Evolutionary conservation across 345 rosid species (phyloP), one percentile per base, ranked within the genome.

Genomic region (Cardiospermum halicacabum): DNA sequence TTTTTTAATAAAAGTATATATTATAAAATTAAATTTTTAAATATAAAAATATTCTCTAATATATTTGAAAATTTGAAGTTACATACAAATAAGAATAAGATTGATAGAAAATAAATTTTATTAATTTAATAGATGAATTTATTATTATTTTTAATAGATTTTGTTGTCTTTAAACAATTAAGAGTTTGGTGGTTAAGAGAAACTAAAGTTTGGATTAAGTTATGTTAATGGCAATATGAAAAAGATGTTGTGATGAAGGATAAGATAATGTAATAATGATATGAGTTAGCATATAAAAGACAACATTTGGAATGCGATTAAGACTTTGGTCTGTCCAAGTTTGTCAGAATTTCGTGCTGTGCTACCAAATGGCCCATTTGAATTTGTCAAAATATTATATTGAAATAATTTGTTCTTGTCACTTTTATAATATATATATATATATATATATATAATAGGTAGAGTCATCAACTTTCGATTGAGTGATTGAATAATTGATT

Each of bases 171-270:
- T 32, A 58, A 7, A 32, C 8, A 13, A 4, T 28, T 26, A 16
- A 2, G 60, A 28, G 11, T 26, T 18, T 6, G 70, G 42, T 43
- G 22, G 57, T 61, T 18, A 58, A 69, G 40, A 43, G 16, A 64
- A 40, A 58, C 50, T 22, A 18, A 7, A 50, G 9, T 6, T 58
- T 18, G 54, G 67, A 67, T 60, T 42, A 66, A 24, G 62, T 66
- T 65, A 68, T 75, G 69, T 19, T 57, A 22, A 64, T 56, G 59
- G 69, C 11, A 50, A 58, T 59, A 0, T 3, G 77, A 78, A 3
- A 42, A 58, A 25, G 75, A 79, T 71, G 50, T 61, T 47, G 60
- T 1, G 50, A 65, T 60, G 34, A 82, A 56, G 65, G 68, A 78
- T 70, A 69, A 69, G 12, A 48, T 53, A 72, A 74, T 57, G 3